Evolutionary conservation across 257 asterid genomes (phyloP).

Genomic region (Osmanthus fragrans): DNA sequence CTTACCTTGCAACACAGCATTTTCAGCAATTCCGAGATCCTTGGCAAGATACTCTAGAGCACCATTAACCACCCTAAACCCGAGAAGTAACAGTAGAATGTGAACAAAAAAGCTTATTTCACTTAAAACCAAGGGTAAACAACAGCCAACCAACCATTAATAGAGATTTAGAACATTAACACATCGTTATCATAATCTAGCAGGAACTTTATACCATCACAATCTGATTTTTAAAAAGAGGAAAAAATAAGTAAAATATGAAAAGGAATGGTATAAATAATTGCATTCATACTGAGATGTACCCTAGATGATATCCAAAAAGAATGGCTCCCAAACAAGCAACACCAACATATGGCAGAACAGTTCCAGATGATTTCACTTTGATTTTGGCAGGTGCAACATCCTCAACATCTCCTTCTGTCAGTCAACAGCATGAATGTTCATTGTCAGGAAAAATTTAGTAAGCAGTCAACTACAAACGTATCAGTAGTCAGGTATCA

Average conservation of each 20-base stretch:
- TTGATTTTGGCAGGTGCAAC: slow-evolving; percentile 48
- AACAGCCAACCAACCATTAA: background rate
- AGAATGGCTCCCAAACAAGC: slow-evolving; percentile 88
- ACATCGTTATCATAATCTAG: background rate
- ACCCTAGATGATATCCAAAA: slow-evolving; percentile 99
- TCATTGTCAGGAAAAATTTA: slow-evolving; percentile 12
- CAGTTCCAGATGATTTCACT: slow-evolving; percentile 70
- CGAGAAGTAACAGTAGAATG: slow-evolving; percentile 16
- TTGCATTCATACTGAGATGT: slow-evolving; percentile 20
- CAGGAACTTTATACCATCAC: background rate
- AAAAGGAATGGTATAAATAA: background rate
- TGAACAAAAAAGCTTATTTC: background rate
- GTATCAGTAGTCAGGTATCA: slow-evolving; percentile 6
- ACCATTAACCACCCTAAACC: slow-evolving; percentile 92
- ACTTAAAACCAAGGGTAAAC: slow-evolving; percentile 6
- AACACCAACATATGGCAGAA: slow-evolving; percentile 88
- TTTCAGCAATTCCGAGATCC: slow-evolving; percentile 84
- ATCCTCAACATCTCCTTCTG: slow-evolving; percentile 77
- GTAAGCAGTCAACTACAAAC: background rate
- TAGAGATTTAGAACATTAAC: slow-evolving; percentile 5
- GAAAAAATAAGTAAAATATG: background rate
- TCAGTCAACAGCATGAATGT: slow-evolving; percentile 14
- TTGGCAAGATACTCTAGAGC: slow-evolving; percentile 83
- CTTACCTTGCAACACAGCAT: slow-evolving; percentile 82
- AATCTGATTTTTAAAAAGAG: background rate